phyloP scores from a whole-genome alignment of 768 basidiomycete species.

The Mrakia hoshinonis region DNA sequence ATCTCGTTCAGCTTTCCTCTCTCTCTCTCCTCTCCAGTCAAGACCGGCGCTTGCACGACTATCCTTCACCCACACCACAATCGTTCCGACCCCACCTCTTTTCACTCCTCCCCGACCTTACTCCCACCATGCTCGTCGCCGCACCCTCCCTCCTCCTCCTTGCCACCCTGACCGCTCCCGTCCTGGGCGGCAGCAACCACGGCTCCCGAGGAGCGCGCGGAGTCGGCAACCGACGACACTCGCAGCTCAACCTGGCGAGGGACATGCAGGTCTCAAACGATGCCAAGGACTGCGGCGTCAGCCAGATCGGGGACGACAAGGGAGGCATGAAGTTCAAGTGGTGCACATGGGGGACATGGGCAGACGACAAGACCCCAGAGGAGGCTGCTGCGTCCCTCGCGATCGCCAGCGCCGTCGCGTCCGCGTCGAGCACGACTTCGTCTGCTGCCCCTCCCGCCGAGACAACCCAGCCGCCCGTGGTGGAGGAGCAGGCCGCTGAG shows the following conservation, averaged over 20 bases:
- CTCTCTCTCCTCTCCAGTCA: too few relatives aligned
- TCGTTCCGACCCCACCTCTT: neutral
- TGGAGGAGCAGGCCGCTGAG: too few relatives aligned
- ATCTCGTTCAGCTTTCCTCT: too few relatives aligned
- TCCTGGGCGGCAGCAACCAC: neutral
- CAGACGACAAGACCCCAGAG: neutral
- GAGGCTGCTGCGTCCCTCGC: neutral
- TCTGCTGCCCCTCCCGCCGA: too few relatives aligned
- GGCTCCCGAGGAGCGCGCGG: neutral
- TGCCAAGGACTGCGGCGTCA: neutral
- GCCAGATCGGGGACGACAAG: neutral
- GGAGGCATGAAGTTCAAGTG: slow-evolving; percentile 1
- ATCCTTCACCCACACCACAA: neutral
- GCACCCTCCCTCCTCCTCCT: neutral
- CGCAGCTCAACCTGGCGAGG: neutral
- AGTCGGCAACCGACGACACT: neutral
- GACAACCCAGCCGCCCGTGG: too few relatives aligned
- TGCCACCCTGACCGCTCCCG: neutral
- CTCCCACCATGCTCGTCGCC: neutral
- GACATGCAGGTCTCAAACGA: neutral
- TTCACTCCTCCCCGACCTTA: too few relatives aligned
- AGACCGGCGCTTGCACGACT: neutral
- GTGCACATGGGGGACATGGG: neutral
- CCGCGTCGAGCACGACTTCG: too few relatives aligned
- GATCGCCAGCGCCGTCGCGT: neutral